Percentiles rank a stretch among this genome's conserved stretches.
phyloP scores from a whole-genome alignment of 345 rosid genomes.

The thale cress (Arabidopsis thaliana) region TAIR10.1 NC_003076.8:10307001-10307500 shows the following conservation, averaged over 20 bases:
- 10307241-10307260: constrained; percentile 73
- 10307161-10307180: constrained; percentile 81
- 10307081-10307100: constrained; percentile 73
- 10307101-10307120: constrained; percentile 85
- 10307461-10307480: constrained; percentile 74
- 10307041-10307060: constrained; percentile 3
- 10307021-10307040: constrained; percentile 7
- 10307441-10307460: constrained; percentile 82
- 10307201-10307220: constrained; percentile 97
- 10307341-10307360: not conserved
- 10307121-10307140: constrained; percentile 85
- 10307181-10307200: constrained; percentile 83
- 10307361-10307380: not conserved
- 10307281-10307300: constrained; percentile 19
- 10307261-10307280: constrained; percentile 61
- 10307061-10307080: constrained; percentile 27
- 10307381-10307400: constrained; percentile 8
- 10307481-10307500: constrained; percentile 84
- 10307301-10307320: not conserved
- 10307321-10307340: no score
- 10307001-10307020: not conserved
- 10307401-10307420: constrained; percentile 39
- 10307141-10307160: constrained; percentile 92
- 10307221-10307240: constrained; percentile 85
- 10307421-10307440: constrained; percentile 93